phyloP scores from a whole-genome alignment of 2,329 filamentous ascomycete species.

The Trichoderma arundinaceum region DNA sequence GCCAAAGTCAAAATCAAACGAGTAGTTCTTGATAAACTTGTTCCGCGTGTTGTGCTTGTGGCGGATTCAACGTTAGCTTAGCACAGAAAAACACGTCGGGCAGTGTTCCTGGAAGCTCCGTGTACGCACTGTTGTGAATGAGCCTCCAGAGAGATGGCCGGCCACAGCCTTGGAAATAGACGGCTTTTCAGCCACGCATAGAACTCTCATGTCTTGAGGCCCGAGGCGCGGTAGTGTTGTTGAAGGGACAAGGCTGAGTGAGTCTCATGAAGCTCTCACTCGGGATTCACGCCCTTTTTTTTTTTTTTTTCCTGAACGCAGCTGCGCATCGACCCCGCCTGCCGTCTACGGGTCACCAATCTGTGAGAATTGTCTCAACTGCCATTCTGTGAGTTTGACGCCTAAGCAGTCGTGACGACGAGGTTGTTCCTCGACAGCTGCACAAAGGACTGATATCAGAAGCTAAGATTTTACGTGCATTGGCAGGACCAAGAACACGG shows the following conservation, averaged over 20 bases:
- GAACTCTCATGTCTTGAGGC: conserved; percentile 52
- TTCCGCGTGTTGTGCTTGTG: conserved; percentile 70
- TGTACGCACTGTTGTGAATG: conserved; percentile 65
- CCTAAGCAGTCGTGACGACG: neutral
- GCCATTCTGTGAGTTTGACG: conserved; percentile 14
- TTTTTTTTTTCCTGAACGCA: neutral
- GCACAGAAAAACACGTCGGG: neutral
- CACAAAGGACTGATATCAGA: neutral
- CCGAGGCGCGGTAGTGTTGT: neutral
- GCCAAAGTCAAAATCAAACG: conserved; percentile 87
- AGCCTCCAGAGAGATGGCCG: conserved; percentile 81
- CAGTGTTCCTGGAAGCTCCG: neutral
- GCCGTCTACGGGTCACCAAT: conserved; percentile 25
- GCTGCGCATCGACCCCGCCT: conserved; percentile 4
- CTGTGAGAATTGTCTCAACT: neutral
- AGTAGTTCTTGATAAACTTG: conserved; percentile 90
- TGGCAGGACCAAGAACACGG: too few species aligned
- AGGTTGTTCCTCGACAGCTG: neutral
- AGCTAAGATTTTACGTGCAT: neutral
- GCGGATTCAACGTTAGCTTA: conserved; percentile 35
- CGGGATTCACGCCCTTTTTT: conserved; percentile 1
- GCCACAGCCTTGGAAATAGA: conserved; percentile 96
- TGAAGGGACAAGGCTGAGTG: conserved; percentile 17
- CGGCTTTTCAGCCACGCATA: conserved; percentile 71
- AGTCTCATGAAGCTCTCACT: conserved; percentile 15